These are phyloP conservation scores for Nectriaceae sp. DNA, from an alignment of 2,329 filamentous ascomycete genomes.

Conservation along the genomic window DNA sequence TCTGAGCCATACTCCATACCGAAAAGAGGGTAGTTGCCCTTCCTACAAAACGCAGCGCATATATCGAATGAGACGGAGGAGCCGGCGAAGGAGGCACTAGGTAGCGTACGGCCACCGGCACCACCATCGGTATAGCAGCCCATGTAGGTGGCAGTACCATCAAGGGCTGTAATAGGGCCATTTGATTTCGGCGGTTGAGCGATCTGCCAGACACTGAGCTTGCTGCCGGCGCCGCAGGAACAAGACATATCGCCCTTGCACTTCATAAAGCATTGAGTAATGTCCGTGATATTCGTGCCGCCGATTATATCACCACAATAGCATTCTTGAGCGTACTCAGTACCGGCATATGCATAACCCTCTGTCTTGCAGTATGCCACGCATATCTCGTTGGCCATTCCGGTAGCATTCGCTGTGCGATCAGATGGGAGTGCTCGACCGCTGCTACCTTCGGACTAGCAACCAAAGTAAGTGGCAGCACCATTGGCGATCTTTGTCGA, in stretches of 20 bases:
- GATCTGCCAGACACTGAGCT: slow-evolving; percentile 24
- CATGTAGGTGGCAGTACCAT: slow-evolving; percentile 14
- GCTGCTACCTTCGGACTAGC: slow-evolving; percentile 15
- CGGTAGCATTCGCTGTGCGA: slow-evolving; percentile 6
- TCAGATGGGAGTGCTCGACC: slow-evolving; percentile 20
- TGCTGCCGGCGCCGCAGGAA: slow-evolving; percentile 26
- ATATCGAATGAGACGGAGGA: slow-evolving; percentile 20
- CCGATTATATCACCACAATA: slow-evolving; percentile 31
- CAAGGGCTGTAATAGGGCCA: slow-evolving; percentile 13
- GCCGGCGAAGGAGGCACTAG: slow-evolving; percentile 17
- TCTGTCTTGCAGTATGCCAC: slow-evolving; percentile 30
- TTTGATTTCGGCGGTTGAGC: slow-evolving; percentile 13
- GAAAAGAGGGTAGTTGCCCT: slow-evolving; percentile 22
- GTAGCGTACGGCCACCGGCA: slow-evolving; percentile 19
- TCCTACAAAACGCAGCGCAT: slow-evolving; percentile 22
- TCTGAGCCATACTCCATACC: slow-evolving; percentile 25
- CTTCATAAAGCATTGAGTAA: slow-evolving; percentile 27
- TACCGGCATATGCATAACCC: slow-evolving; percentile 36
- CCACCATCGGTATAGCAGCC: slow-evolving; percentile 26
- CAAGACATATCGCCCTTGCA: slow-evolving; percentile 25
- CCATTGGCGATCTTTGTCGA: slow-evolving; percentile 20
- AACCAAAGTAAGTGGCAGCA: slow-evolving; percentile 20
- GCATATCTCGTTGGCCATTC: slow-evolving; percentile 31
- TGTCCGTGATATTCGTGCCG: slow-evolving; percentile 15
- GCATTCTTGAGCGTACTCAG: slow-evolving; percentile 37